phyloP scores from a whole-genome alignment of 192 early-diverging fungal species.

The Linnemannia elongata region DNA sequence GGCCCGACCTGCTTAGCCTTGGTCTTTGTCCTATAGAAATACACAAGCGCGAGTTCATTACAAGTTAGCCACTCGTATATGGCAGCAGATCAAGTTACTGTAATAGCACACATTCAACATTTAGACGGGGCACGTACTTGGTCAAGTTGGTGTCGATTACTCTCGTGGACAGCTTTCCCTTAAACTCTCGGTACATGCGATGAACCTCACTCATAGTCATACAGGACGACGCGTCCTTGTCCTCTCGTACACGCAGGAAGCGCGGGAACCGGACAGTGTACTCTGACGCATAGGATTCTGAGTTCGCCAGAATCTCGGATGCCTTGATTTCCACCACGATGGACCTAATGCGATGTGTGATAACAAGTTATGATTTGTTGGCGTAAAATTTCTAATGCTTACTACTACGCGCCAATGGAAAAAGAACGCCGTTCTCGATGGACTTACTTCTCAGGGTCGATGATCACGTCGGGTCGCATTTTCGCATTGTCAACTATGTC shows the following conservation, averaged over 20 bases:
- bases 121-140: constrained; percentile 3
- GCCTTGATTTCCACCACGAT: constrained; percentile 78
- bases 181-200: constrained; percentile 49
- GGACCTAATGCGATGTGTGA: constrained; percentile 28
- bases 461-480: constrained; percentile 80
- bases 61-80: neutral
- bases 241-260: constrained; percentile 73
- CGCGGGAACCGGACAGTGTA: constrained; percentile 86
- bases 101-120: neutral
- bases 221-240: constrained; percentile 69
- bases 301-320: constrained; percentile 70
- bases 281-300: constrained; percentile 65
- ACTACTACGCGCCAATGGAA: neutral
- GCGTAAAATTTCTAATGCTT: neutral
- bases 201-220: constrained; percentile 61
- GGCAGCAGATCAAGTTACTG: neutral
- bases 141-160: constrained; percentile 3
- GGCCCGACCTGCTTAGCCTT: constrained; percentile 35
- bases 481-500: constrained; percentile 60
- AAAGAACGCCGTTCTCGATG: neutral
- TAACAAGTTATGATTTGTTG: neutral
- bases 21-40: neutral
- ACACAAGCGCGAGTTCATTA: neutral
- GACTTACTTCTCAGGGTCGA: constrained; percentile 68
- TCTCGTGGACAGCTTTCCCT: constrained; percentile 38